Evolutionary conservation across 1,284 basidiomycete species (phyloP), one percentile per base, ranked within the genome.

Genomic region (Puccinia coronata): DNA sequence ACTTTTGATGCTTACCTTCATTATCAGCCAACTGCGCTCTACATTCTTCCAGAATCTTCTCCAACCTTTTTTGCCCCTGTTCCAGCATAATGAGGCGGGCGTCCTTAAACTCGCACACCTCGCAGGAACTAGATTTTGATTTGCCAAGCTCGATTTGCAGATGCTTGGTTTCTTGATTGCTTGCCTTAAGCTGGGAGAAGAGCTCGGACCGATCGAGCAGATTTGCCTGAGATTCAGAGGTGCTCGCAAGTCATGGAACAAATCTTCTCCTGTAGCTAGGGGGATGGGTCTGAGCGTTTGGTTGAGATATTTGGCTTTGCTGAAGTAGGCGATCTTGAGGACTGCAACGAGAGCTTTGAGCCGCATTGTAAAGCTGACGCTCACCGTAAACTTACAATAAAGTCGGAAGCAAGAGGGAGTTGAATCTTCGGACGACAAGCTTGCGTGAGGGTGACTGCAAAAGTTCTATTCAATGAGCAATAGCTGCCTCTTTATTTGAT

Each of bases 311-410:
- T 92, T 91, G 5, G 90, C 89, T 80, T 94, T 91, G 61, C 94
- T 88, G 86, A 95, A 98, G 82, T 93, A 92, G 72, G 95, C 90
- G 1, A 95, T 94, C 86, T 97, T 96, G 83, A 96, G 87, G 73
- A 98, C 84, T 0, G 92, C 93, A 0, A 91, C 92, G 82, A 98
- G 88, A 0, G 93, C 93, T 88, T 96, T 95, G 72, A 92, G 90
- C 82, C 95, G 89, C 2, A 97, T 91, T 6, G 93, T 91, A 0
- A 91, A 90, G 77, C 92, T 91, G 47, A 98, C 94, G 84, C 93
- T 96, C 95, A 28, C 94, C 92, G 86, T 96, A 98, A 9, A 98
- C 95, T 84, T 98, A 95, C 80, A 97, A 92, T 73, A 98, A 89
- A 67, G 96, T 94, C 0, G 96, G 96, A 0, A 96, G 91, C 84